These are phyloP conservation scores for Cladosporium sp. DNA, from an alignment of 2,329 filamentous ascomycete species.

Conservation along the genomic window DNA sequence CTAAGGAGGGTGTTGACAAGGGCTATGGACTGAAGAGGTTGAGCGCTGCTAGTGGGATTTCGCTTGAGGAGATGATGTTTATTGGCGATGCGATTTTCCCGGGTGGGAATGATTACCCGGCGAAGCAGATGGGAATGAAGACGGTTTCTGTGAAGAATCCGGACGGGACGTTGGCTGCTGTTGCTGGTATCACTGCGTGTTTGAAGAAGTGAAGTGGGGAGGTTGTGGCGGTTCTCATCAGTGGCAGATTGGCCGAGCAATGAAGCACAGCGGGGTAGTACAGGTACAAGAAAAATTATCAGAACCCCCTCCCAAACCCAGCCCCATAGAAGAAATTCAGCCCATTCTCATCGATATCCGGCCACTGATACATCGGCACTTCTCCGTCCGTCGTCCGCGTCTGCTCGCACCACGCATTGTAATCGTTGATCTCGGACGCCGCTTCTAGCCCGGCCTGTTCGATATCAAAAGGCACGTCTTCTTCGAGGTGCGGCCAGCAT, in stretches of 20 bases:
- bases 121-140: conserved; percentile 36
- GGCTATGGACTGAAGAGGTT: conserved; percentile 33
- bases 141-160: conserved; percentile 30
- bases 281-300: not conserved
- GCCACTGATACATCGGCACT: conserved; percentile 16
- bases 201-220: conserved; percentile 17
- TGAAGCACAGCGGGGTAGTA: not conserved
- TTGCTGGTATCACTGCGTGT: conserved; percentile 29
- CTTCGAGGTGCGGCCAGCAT: conserved; percentile 11
- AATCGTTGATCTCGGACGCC: conserved; percentile 8
- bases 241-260: too few species aligned
- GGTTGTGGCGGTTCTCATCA: too few species aligned
- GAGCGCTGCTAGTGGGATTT: conserved; percentile 34
- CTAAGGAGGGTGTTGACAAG: conserved; percentile 43
- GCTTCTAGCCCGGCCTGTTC: not conserved
- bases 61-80: conserved; percentile 43
- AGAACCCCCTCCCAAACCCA: conserved; percentile 11
- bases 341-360: conserved; percentile 13
- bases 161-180: conserved; percentile 30
- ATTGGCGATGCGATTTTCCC: conserved; percentile 46
- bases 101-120: conserved; percentile 43
- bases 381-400: conserved; percentile 1
- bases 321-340: conserved; percentile 16
- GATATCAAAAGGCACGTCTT: conserved; percentile 7
- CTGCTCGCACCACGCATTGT: conserved; percentile 17